phyloP scores from a whole-genome alignment of 139 green algal genomes.

The Volvox reticuliferus region DNA sequence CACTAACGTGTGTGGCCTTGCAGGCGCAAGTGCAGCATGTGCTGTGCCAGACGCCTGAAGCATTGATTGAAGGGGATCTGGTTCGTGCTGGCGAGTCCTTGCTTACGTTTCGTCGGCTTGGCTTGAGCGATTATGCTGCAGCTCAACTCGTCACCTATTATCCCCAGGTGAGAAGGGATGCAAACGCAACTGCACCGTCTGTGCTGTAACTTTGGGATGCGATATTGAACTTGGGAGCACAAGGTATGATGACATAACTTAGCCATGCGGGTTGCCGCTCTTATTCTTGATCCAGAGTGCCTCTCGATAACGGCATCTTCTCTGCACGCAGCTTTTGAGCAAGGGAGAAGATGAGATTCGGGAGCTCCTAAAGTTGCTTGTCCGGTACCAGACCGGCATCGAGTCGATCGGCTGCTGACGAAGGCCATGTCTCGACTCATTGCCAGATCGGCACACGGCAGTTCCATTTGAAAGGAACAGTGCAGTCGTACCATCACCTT shows the following conservation, averaged over 20 bases:
- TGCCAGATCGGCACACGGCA: too few species aligned
- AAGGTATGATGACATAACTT: too few species aligned
- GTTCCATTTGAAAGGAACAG: too few species aligned
- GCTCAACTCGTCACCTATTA: slow-evolving; percentile 16
- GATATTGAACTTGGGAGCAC: too few species aligned
- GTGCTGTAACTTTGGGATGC: too few species aligned
- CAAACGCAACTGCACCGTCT: too few species aligned
- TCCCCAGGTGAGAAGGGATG: not conserved
- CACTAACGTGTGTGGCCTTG: not conserved
- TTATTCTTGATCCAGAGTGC: too few species aligned
- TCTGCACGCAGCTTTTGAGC: slow-evolving; percentile 22
- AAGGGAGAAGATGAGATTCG: slow-evolving; percentile 21
- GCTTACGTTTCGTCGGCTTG: not conserved
- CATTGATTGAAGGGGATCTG: slow-evolving; percentile 9
- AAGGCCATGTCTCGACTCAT: too few species aligned
- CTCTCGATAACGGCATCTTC: too few species aligned
- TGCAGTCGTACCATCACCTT: too few species aligned
- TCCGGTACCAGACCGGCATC: slow-evolving; percentile 4
- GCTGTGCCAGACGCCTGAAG: slow-evolving; percentile 41
- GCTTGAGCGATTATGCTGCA: not conserved
- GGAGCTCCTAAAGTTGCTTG: not conserved
- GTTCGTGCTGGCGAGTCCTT: slow-evolving; percentile 10
- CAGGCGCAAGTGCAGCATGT: slow-evolving; percentile 42
- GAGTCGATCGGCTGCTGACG: not conserved
- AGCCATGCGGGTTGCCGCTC: too few species aligned